These are phyloP conservation scores for Talaromyces islandicus DNA, from an alignment of 2,329 filamentous ascomycete genomes.

Conservation along the genomic window DNA sequence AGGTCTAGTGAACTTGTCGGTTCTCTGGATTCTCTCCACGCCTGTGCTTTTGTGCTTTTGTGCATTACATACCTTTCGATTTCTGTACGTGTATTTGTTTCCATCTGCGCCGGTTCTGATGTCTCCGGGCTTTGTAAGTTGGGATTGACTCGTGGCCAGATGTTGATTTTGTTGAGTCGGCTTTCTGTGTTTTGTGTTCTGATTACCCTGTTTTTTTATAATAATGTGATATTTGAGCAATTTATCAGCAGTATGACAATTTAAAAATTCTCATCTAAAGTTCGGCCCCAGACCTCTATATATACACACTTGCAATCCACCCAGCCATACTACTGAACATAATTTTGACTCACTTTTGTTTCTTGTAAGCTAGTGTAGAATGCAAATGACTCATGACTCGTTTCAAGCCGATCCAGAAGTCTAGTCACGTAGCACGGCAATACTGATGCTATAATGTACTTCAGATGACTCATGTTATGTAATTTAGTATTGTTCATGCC, in stretches of 20 bases:
- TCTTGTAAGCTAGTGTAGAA: not conserved
- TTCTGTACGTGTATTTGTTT: slow-evolving; percentile 13
- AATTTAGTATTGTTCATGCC: too few species aligned
- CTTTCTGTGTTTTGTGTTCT: not conserved
- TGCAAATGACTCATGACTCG: not conserved
- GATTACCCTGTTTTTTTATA: not conserved
- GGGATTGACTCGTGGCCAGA: slow-evolving; percentile 48
- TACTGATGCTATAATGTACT: not conserved
- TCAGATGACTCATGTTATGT: not conserved
- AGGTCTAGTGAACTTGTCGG: slow-evolving; percentile 10
- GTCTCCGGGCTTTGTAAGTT: slow-evolving; percentile 34
- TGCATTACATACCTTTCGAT: slow-evolving; percentile 10
- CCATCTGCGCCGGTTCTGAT: slow-evolving; percentile 42
- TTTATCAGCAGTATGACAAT: not conserved
- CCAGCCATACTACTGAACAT: not conserved
- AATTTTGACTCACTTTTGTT: not conserved
- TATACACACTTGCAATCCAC: not conserved
- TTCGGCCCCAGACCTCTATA: not conserved
- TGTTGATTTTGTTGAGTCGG: slow-evolving; percentile 10
- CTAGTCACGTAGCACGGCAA: not conserved
- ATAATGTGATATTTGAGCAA: not conserved
- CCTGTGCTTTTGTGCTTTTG: slow-evolving; percentile 1
- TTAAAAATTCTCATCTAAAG: not conserved
- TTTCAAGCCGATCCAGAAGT: not conserved
- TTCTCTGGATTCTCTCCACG: slow-evolving; percentile 6